phyloP scores from a whole-genome alignment of 176 grass and related monocot genomes.

The Oryza australiensis region DNA sequence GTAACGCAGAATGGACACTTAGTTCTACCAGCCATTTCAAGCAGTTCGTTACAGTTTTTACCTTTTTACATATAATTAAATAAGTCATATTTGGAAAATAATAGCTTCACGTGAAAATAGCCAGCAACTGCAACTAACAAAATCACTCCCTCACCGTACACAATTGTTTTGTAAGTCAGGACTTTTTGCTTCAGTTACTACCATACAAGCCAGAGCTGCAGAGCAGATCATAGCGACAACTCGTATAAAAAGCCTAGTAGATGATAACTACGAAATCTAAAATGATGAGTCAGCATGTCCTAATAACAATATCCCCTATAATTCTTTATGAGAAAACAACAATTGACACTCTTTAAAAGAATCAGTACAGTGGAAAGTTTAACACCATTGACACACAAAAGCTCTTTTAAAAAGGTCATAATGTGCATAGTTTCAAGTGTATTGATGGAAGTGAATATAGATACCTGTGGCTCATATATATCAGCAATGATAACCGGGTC shows the following conservation, averaged over 20 bases:
- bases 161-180: neutral
- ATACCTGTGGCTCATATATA: slow-evolving; percentile 80
- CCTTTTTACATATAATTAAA: neutral
- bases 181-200: neutral
- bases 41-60: neutral
- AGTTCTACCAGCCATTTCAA: neutral
- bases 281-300: neutral
- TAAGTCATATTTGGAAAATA: neutral
- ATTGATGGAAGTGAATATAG: neutral
- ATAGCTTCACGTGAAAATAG: neutral
- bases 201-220: neutral
- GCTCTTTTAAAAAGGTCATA: neutral
- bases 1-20: neutral
- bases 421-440: neutral
- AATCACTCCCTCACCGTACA: neutral
- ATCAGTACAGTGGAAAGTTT: neutral
- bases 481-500: slow-evolving; percentile 81
- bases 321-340: neutral
- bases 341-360: neutral
- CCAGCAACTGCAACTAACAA: neutral
- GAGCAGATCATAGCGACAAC: neutral
- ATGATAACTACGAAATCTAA: neutral
- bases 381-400: neutral
- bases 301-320: neutral
- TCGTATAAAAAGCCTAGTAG: slow-evolving; percentile 4